Evolutionary conservation across 108 stramenopile genomes (phyloP).

Genomic region (Fragilariopsis cylindrus): DNA sequence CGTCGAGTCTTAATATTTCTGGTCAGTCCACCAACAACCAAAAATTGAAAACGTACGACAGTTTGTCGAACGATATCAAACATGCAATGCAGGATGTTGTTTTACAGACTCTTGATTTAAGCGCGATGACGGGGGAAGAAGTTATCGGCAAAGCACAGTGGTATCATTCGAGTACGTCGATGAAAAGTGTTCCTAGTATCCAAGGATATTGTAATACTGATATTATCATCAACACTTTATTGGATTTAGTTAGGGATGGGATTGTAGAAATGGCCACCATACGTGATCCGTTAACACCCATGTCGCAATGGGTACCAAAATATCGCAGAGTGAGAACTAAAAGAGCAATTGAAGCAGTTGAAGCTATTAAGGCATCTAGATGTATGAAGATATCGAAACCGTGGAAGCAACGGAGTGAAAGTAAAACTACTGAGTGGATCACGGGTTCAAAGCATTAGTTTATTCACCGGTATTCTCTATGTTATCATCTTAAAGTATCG

Average conservation of each 20-base stretch:
- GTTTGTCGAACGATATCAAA: conserved; percentile 25
- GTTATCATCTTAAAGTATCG: no score
- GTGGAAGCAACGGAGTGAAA: conserved; percentile 51
- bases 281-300: conserved; percentile 22
- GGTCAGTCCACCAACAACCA: not conserved
- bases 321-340: conserved; percentile 21
- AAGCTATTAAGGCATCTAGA: conserved; percentile 36
- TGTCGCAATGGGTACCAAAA: conserved; percentile 41
- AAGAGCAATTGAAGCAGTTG: conserved; percentile 27
- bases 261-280: conserved; percentile 50
- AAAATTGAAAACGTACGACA: conserved; percentile 20
- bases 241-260: conserved; percentile 66
- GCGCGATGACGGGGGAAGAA: conserved; percentile 58
- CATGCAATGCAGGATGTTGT: conserved; percentile 60
- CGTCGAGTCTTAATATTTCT: conserved; percentile 20
- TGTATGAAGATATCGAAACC: conserved; percentile 80
- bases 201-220: conserved; percentile 59
- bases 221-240: conserved; percentile 54
- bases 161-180: conserved; percentile 52
- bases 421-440: conserved; percentile 18
- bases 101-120: conserved; percentile 42
- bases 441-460: not conserved
- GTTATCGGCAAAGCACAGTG: conserved; percentile 58
- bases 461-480: no score
- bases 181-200: conserved; percentile 44